A percentile compares a stretch with the other conserved stretches of the same genome.
Evolutionary conservation across 768 basidiomycete genomes (phyloP).

Genomic region (Suillus subalutaceus): DNA sequence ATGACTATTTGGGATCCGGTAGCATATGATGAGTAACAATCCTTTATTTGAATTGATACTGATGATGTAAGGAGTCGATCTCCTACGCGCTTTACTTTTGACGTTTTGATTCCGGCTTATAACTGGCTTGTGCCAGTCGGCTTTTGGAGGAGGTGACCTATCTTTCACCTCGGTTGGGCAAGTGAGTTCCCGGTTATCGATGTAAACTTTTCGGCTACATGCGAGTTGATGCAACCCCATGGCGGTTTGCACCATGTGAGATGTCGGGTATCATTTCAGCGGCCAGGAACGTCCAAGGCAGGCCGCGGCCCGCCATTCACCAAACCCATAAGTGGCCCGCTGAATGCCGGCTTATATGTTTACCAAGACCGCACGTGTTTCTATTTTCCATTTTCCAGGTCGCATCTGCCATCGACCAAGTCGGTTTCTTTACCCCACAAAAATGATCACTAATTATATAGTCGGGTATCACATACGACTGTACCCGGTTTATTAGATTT

Average conservation of each 20-base stretch:
- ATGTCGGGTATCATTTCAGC: background rate
- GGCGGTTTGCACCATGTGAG: background rate
- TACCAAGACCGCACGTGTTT: background rate
- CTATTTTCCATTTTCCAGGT: background rate
- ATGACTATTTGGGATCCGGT: background rate
- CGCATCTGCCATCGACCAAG: background rate
- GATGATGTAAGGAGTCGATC: background rate
- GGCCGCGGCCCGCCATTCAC: background rate
- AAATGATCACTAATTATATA: background rate
- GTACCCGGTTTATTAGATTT: background rate
- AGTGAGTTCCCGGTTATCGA: background rate
- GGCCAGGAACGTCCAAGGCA: background rate
- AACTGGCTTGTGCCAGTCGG: background rate
- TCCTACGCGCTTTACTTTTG: background rate
- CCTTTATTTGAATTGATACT: background rate
- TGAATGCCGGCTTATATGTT: background rate
- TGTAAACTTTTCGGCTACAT: background rate
- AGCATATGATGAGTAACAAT: background rate
- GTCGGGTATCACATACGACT: background rate
- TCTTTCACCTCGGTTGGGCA: background rate
- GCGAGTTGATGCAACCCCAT: background rate
- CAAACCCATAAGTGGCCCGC: background rate
- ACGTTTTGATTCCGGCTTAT: background rate
- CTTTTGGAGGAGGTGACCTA: background rate
- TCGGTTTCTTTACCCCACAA: conserved; percentile 3